Evolutionary conservation across 345 rosid genomes (phyloP).

Genomic region (Heritiera littoralis): DNA sequence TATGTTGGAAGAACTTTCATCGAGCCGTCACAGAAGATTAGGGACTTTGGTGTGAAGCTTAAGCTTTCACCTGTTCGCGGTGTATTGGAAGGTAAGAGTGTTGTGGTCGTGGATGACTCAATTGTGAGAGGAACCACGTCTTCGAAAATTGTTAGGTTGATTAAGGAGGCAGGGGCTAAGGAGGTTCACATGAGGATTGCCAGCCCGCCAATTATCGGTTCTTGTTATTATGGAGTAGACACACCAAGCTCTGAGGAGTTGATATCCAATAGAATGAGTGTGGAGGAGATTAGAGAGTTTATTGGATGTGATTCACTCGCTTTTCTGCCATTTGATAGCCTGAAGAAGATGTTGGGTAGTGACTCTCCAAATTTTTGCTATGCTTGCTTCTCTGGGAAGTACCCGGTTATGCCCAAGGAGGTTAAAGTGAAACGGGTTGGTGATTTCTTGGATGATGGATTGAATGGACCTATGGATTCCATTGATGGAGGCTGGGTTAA

Average conservation of each 20-base stretch:
- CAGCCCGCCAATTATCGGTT: slow-evolving; percentile 79
- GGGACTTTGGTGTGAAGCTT: slow-evolving; percentile 96
- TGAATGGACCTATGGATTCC: slow-evolving; percentile 63
- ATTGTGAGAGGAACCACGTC: slow-evolving; percentile 95
- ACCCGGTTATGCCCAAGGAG: slow-evolving; percentile 80
- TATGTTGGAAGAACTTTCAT: slow-evolving; percentile 95
- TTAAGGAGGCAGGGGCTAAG: slow-evolving; percentile 90
- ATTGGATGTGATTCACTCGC: slow-evolving; percentile 90
- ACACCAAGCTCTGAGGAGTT: slow-evolving; percentile 87
- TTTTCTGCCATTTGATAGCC: slow-evolving; percentile 62
- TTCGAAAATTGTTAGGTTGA: slow-evolving; percentile 76
- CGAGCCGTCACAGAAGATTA: slow-evolving; percentile 88
- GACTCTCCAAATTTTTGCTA: slow-evolving; percentile 69
- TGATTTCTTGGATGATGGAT: slow-evolving; percentile 84
- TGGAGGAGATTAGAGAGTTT: slow-evolving; percentile 69
- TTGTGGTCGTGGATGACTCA: slow-evolving; percentile 95
- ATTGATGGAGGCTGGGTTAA: slow-evolving; percentile 85
- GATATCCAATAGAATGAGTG: slow-evolving; percentile 86
- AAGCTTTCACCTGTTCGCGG: slow-evolving; percentile 86
- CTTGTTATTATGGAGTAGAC: slow-evolving; percentile 97
- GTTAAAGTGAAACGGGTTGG: slow-evolving; percentile 80
- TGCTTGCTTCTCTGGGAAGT: slow-evolving; percentile 89
- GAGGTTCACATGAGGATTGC: slow-evolving; percentile 99
- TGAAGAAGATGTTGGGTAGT: slow-evolving; percentile 53
- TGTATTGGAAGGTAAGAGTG: slow-evolving; percentile 82